phyloP scores from a whole-genome alignment of 441 rosid species.

The Pelargonium cotyledonis region DNA sequence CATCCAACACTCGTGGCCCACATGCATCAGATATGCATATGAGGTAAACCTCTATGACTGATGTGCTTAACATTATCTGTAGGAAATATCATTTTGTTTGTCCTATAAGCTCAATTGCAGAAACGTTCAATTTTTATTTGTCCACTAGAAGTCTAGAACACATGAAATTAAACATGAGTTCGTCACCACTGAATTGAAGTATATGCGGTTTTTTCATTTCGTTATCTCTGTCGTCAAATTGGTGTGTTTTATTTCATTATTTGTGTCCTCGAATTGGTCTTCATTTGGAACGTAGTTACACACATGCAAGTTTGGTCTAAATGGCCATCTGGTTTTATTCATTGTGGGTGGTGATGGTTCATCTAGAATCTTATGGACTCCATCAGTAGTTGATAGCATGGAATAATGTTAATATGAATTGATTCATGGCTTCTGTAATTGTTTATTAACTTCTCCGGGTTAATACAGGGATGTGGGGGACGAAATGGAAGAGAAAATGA shows the following conservation, averaged over 20 bases:
- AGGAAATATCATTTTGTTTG: not conserved
- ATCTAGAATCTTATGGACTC: too few species aligned
- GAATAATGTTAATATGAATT: too few species aligned
- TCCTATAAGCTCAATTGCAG: not conserved
- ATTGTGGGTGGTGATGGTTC: too few species aligned
- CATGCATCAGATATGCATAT: slow-evolving; percentile 29
- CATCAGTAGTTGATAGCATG: too few species aligned
- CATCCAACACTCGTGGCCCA: slow-evolving; percentile 25
- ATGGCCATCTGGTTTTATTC: too few species aligned
- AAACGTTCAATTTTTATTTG: not conserved
- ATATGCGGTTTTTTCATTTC: too few species aligned
- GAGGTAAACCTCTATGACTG: slow-evolving; percentile 28
- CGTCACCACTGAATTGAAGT: too few species aligned
- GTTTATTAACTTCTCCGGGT: not conserved
- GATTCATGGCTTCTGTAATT: not conserved
- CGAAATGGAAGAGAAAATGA: not conserved
- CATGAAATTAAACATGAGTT: not conserved
- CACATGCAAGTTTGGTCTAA: too few species aligned
- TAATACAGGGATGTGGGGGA: not conserved
- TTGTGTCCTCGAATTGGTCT: too few species aligned
- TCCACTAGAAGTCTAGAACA: not conserved
- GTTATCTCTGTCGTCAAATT: too few species aligned
- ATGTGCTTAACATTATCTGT: not conserved
- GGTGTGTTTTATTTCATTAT: too few species aligned
- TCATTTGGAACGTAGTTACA: too few species aligned